Evolutionary conservation across 192 early-diverging fungal genomes (phyloP), one percentile per base, ranked within the genome.

Genomic region (Lobosporangium transversale): DNA sequence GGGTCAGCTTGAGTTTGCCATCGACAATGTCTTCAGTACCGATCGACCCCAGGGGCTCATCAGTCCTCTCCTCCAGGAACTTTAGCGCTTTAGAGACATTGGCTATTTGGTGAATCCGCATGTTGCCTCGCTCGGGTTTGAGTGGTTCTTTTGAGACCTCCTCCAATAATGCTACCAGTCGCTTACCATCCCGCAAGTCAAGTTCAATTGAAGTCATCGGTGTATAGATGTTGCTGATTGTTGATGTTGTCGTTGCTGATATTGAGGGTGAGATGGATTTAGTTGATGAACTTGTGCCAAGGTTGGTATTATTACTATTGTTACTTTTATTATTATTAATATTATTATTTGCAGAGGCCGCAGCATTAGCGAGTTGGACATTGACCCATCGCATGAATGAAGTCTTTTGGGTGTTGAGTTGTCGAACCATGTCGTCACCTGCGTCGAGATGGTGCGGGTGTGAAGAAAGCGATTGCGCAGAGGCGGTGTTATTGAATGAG

Each of bases 11-110:
- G 32, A 68, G 52, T 63, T 94, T 92, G 27, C 84, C 84, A 50
- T 94, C 90, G 21, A 93, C 92, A 69, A 94, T 92, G 58, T 89
- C 89, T 61, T 93, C 92, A 45, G 86, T 86, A 31, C 92, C 92
- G 58, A 93, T 90, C 3, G 71, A 47, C 4, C 58, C 71, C 20
- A 75, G 58, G 7, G 58, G 29, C 5, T 75, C 71, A 33, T 91
- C 84, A 4, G 82, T 58, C 24, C 84, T 81, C 36, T 66, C 68
- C 56, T 80, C 78, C 21, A 94, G 84, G 58, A 91, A 94, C 3
- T 76, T 64, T 40, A 94, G 67, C 0, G 92, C 92, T 50, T 88
- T 91, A 79, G 89, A 86, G 40, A 89, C 80, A 58, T 94, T 94
- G 33, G 92, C 88, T 37, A 94, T 85, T 58, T 91, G 91, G 59